Conservation (phyloP, 495 filamentous ascomycete genomes). For the Penicillium flavigenum region DNA sequence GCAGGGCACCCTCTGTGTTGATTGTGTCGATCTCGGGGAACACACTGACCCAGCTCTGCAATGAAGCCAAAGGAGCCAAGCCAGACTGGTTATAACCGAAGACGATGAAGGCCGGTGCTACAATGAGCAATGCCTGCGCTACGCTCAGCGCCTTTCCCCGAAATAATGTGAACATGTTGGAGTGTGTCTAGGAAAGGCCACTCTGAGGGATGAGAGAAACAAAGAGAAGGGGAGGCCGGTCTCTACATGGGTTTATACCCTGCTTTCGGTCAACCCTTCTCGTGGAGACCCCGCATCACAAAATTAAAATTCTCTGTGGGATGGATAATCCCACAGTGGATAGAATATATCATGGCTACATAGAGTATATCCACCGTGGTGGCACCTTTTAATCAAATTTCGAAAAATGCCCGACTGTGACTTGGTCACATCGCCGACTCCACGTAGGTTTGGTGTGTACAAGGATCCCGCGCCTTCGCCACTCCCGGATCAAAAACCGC, state of each 20-base stretch:
- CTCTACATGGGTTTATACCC: constrained; percentile 6
- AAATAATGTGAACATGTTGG: constrained; percentile 6
- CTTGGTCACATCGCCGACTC: constrained; percentile 10
- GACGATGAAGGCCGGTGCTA: constrained; percentile 38
- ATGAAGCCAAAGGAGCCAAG: constrained; percentile 27
- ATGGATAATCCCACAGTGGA: constrained; percentile 5
- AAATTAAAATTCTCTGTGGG: not conserved
- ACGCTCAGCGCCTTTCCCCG: constrained; percentile 21
- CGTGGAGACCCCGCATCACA: constrained; percentile 16
- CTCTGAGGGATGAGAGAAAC: not conserved
- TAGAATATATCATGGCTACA: not conserved
- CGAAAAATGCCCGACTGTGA: constrained; percentile 2
- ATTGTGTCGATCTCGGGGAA: constrained; percentile 38
- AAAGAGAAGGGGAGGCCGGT: not conserved
- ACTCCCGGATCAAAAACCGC: constrained; percentile 7
- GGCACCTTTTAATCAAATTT: not conserved
- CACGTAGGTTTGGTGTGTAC: constrained; percentile 10
- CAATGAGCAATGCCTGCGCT: constrained; percentile 31
- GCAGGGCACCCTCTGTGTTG: constrained; percentile 25
- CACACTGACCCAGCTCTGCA: constrained; percentile 29
- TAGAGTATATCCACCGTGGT: not conserved
- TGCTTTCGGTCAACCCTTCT: not conserved
- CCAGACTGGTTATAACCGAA: constrained; percentile 38
- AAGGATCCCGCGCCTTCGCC: constrained; percentile 1
- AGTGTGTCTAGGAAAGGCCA: not conserved